These are phyloP conservation scores for Gnomoniopsis smithogilvyi DNA, from an alignment of 2,329 filamentous ascomycete species.

Conservation along the genomic window DNA sequence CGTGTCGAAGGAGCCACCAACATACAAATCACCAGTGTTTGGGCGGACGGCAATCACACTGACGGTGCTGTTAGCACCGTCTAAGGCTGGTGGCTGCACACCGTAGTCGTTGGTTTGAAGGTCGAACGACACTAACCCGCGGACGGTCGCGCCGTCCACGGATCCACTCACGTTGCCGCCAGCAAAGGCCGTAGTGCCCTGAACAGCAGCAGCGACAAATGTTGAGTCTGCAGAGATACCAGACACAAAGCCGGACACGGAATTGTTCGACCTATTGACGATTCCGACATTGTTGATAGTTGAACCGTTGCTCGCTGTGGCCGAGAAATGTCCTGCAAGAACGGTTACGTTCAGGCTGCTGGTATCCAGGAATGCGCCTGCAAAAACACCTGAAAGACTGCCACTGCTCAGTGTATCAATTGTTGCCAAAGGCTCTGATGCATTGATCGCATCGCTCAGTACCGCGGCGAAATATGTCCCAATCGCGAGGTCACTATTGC, in stretches of 20 bases:
- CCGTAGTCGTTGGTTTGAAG: conserved; percentile 61
- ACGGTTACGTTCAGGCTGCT: conserved; percentile 77
- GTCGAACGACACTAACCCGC: conserved; percentile 78
- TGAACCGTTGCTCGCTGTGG: conserved; percentile 64
- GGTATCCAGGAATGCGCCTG: conserved; percentile 73
- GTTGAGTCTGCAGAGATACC: conserved; percentile 69
- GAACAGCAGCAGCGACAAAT: conserved; percentile 67
- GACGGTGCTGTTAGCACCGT: conserved; percentile 68
- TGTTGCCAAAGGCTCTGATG: conserved; percentile 37
- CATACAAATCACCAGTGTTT: conserved; percentile 70
- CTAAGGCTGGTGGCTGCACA: conserved; percentile 72
- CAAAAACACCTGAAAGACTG: conserved; percentile 65
- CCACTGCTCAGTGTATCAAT: conserved; percentile 40
- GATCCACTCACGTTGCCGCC: conserved; percentile 77
- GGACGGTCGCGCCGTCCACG: conserved; percentile 59
- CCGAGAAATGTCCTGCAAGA: conserved; percentile 81
- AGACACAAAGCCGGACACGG: conserved; percentile 64
- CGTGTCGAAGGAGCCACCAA: conserved; percentile 79
- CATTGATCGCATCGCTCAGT: conserved; percentile 28
- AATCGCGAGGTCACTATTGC: conserved; percentile 31
- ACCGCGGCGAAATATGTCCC: conserved; percentile 58
- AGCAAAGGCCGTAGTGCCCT: conserved; percentile 69
- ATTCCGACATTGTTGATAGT: conserved; percentile 77
- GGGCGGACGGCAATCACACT: conserved; percentile 73
- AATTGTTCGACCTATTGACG: conserved; percentile 68